Percentiles rank a stretch among this genome's conserved stretches.
These are phyloP conservation scores for Nicotiana attenuata DNA, from an alignment of 257 asterid genomes.

Conservation along the genomic window DNA sequence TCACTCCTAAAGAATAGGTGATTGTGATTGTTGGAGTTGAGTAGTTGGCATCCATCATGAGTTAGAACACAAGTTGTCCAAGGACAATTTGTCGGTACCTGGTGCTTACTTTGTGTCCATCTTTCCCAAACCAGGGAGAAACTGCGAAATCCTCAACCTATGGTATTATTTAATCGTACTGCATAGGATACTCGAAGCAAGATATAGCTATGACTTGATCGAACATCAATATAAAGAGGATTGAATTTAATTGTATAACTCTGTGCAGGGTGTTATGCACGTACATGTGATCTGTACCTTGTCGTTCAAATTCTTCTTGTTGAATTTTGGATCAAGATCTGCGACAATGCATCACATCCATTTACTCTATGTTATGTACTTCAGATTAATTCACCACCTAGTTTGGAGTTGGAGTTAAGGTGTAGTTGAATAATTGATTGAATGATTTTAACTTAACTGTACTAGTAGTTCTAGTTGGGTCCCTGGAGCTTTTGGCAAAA, in stretches of 20 bases:
- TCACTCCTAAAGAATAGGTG: neutral
- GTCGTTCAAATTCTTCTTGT: neutral
- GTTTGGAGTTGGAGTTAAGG: neutral
- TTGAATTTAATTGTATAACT: neutral
- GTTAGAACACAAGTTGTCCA: neutral
- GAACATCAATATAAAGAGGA: neutral
- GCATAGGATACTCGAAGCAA: neutral
- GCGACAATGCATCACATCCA: neutral
- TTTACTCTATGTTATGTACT: neutral
- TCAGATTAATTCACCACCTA: neutral
- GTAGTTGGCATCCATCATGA: neutral
- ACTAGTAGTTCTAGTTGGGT: neutral
- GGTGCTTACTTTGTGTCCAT: neutral
- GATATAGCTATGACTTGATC: neutral
- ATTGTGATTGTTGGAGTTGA: neutral
- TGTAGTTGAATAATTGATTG: neutral
- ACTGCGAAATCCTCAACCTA: neutral
- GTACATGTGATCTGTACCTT: neutral
- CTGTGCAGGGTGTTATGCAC: neutral
- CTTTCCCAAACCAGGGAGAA: neutral
- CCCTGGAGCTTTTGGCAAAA: neutral
- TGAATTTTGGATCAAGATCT: neutral
- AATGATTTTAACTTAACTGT: neutral
- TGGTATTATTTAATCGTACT: neutral
- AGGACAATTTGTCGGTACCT: neutral